phyloP scores from a whole-genome alignment of 306 rosid genomes.

The Malus asiatica region DNA sequence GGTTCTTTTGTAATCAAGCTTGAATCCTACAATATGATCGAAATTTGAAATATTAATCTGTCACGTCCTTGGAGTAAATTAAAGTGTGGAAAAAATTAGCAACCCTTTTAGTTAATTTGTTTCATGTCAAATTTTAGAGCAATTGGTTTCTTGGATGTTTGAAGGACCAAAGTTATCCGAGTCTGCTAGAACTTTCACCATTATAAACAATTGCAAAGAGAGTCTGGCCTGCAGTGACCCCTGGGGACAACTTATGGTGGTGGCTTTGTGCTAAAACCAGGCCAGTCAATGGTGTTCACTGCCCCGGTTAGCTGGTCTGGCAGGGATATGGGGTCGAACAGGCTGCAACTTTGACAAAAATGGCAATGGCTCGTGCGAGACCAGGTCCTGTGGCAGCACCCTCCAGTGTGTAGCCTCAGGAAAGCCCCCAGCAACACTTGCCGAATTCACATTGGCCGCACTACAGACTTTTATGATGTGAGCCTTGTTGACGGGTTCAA shows the following conservation, averaged over 20 bases:
- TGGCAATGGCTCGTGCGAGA: conserved; percentile 59
- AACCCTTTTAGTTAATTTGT: neutral
- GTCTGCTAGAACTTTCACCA: conserved; percentile 66
- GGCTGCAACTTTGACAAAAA: conserved; percentile 68
- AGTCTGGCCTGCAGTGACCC: conserved; percentile 67
- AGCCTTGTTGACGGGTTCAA: conserved; percentile 93
- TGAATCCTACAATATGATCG: too few relatives aligned
- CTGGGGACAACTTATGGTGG: conserved; percentile 76
- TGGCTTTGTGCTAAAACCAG: conserved; percentile 58
- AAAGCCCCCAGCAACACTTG: conserved; percentile 69
- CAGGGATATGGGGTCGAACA: conserved; percentile 91
- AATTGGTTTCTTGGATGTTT: neutral
- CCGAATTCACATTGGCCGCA: conserved; percentile 61
- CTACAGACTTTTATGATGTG: conserved; percentile 69
- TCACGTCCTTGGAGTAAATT: neutral
- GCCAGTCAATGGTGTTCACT: conserved; percentile 43
- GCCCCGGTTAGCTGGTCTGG: conserved; percentile 78
- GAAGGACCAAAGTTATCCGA: conserved; percentile 50
- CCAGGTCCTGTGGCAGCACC: conserved; percentile 56
- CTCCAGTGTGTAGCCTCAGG: conserved; percentile 63
- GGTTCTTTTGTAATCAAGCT: too few relatives aligned
- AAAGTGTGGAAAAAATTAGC: neutral
- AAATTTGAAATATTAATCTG: neutral
- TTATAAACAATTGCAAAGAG: conserved; percentile 72
- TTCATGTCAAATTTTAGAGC: neutral